These are phyloP conservation scores for Wallacemonas rigidus DNA, from an alignment of 208 protist species.

Conservation along the genomic window DNA sequence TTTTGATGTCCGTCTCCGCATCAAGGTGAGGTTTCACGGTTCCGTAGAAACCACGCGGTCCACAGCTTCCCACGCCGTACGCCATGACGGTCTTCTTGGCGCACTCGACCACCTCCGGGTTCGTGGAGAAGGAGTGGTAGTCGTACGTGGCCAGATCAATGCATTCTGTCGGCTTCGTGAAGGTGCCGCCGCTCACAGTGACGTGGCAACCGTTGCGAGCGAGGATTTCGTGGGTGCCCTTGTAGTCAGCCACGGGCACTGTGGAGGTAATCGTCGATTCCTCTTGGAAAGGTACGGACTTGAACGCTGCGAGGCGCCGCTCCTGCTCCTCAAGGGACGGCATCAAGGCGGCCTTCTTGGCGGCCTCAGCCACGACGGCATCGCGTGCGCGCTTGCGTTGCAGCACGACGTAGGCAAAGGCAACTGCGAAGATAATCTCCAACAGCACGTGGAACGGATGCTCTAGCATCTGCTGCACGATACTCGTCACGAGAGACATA, in stretches of 20 bases:
- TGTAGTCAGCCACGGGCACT: conserved; percentile 40
- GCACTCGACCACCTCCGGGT: conserved; percentile 78
- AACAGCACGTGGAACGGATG: conserved; percentile 72
- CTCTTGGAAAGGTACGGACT: conserved; percentile 58
- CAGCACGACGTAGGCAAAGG: conserved; percentile 45
- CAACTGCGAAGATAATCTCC: conserved; percentile 64
- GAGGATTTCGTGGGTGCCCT: conserved; percentile 49
- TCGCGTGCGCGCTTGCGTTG: conserved; percentile 25
- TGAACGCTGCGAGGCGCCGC: conserved; percentile 66
- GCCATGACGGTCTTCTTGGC: conserved; percentile 86
- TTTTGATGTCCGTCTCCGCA: conserved; percentile 88
- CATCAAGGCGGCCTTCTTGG: conserved; percentile 28
- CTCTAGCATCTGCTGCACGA: conserved; percentile 37
- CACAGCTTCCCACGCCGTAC: conserved; percentile 97
- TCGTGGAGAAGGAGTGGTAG: conserved; percentile 92
- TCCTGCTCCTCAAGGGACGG: conserved; percentile 83
- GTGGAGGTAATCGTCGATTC: conserved; percentile 43
- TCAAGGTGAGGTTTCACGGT: conserved; percentile 96
- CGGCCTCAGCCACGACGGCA: conserved; percentile 8
- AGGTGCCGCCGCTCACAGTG: conserved; percentile 38
- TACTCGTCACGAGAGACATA: conserved; percentile 8
- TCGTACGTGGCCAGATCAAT: conserved; percentile 94
- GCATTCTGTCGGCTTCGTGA: conserved; percentile 45
- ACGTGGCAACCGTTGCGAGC: conserved; percentile 60
- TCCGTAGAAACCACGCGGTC: conserved; percentile 97